Conservation (phyloP, 352 stramenopile species). For the Aphanomyces astaci region DNA sequence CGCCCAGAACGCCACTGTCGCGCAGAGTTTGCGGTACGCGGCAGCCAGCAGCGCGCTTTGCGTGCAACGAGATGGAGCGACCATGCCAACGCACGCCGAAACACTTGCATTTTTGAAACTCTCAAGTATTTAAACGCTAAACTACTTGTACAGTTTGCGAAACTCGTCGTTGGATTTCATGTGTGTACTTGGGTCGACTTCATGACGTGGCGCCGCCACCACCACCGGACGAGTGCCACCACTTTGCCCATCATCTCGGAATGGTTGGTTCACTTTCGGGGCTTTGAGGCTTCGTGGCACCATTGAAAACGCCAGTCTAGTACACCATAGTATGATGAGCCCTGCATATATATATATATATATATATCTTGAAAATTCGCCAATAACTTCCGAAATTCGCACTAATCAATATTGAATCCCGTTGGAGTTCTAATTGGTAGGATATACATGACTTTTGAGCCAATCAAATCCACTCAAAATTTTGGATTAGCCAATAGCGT, state of each 20-base stretch:
- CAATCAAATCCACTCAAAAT: too few relatives aligned
- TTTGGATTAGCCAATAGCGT: too few relatives aligned
- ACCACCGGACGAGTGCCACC: too few relatives aligned
- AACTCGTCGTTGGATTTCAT: conserved; percentile 22
- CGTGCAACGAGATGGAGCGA: conserved; percentile 50
- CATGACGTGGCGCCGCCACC: too few relatives aligned
- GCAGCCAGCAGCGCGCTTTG: conserved; percentile 57
- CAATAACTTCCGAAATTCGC: too few relatives aligned
- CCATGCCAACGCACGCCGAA: conserved; percentile 2
- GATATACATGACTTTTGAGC: too few relatives aligned
- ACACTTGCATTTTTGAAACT: background rate
- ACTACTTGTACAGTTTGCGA: conserved; percentile 3
- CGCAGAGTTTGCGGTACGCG: conserved; percentile 46
- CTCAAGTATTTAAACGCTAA: too few relatives aligned
- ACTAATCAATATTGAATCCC: too few relatives aligned
- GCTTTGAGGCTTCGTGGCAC: background rate
- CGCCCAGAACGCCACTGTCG: conserved; percentile 37
- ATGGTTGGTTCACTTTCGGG: background rate
- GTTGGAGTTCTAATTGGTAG: too few relatives aligned
- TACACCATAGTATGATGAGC: too few relatives aligned
- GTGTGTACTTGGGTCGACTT: background rate
- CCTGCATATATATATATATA: too few relatives aligned
- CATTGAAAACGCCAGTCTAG: background rate
- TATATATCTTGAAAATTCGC: too few relatives aligned
- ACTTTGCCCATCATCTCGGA: background rate